Base-by-base conservation (phyloP, 768 basidiomycete genomes). In the Cystobasidium tubakii region DNA sequence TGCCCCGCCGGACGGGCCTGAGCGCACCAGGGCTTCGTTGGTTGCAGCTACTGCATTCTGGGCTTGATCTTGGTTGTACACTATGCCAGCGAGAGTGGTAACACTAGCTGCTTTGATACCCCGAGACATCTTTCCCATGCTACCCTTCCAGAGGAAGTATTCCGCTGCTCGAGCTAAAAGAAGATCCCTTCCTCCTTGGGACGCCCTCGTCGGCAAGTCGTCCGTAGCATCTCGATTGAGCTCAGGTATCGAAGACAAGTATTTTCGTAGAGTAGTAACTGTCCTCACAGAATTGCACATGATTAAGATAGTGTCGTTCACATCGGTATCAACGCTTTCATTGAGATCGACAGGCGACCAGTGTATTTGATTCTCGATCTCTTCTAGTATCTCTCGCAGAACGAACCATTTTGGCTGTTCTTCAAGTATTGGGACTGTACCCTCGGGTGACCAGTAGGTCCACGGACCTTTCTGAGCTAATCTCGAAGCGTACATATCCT, bases 361-460 rank as follows among this genome's bases (percentile, higher is more conserved):
- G 46, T 79, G 66, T 62, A 90, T 88, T 76, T 93, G 91, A 74
- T 87, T 87, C 81, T 98, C 96, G 1, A 92, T 89, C 82, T 99
- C 96, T 64, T 91, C 85, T 54, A 99, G 80, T 0, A 94, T 85
- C n/a, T 92, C 90, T 0, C 88, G 85, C 15, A 99, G 82, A 9
- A 94, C 80, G 71, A 85, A 85, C 95, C 96, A 98, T 80, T 99
- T 99, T 0, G 94, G 94, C 54, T 90, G 85, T 79, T 98, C 96
- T 81, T 98, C 96, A 27, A 97, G 83, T 0, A 93, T 86, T 0
- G 92, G 90, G 55, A 91, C 87, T 81, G 94, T 87, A 0, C 87
- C 88, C 12, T 86, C 84, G 0, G 92, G 90, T 25, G 92, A 79
- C 88, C 91, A 90, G 27, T 80, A 79, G 39, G 10, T 55, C 69